Conservation (phyloP, 345 rosid genomes). For the Acer yangbiense region DNA sequence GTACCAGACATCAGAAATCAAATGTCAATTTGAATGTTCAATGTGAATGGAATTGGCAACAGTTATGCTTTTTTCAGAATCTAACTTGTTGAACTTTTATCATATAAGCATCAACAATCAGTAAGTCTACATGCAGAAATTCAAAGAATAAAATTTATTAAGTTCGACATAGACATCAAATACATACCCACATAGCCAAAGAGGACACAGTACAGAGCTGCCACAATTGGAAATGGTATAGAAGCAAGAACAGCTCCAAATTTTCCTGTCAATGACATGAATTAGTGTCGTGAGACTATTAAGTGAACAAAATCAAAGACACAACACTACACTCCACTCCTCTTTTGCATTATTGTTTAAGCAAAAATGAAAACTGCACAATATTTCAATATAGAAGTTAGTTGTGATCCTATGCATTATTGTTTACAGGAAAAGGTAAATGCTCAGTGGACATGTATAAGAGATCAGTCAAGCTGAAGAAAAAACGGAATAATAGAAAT, state of each 20-base stretch:
- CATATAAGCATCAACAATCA: neutral
- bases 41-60: neutral
- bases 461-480: neutral
- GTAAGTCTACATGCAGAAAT: neutral
- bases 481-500: neutral
- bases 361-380: neutral
- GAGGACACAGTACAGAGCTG: slow-evolving; percentile 83
- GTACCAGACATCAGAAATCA: slow-evolving; percentile 3
- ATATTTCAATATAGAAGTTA: neutral
- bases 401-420: neutral
- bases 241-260: slow-evolving; percentile 94
- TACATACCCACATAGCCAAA: slow-evolving; percentile 83
- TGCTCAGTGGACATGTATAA: neutral
- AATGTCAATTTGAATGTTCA: neutral
- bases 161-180: slow-evolving; percentile 2
- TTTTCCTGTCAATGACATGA: slow-evolving; percentile 57
- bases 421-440: neutral
- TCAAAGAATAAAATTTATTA: neutral
- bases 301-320: neutral
- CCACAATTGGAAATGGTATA: slow-evolving; percentile 77
- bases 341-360: neutral
- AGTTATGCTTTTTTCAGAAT: neutral
- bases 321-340: neutral
- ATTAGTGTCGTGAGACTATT: slow-evolving; percentile 3
- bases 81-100: neutral